These are phyloP conservation scores for Boletus coccyginus DNA, from an alignment of 768 basidiomycete species.

Conservation along the genomic window DNA sequence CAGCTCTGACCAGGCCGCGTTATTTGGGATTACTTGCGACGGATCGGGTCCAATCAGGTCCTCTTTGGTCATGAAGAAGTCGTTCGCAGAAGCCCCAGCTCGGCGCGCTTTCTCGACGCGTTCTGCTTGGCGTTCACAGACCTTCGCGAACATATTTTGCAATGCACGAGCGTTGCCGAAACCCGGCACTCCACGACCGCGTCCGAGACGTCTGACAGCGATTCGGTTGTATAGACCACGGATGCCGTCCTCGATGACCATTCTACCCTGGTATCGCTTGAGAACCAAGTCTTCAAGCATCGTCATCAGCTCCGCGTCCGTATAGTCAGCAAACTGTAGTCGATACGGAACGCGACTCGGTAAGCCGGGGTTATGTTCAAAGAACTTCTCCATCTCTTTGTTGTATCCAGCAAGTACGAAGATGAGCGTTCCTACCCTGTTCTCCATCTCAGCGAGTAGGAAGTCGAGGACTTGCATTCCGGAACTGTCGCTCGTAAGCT, in stretches of 20 bases:
- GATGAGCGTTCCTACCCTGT: slow-evolving; percentile 57
- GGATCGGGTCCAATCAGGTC: slow-evolving; percentile 70
- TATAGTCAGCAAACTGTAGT: slow-evolving; percentile 61
- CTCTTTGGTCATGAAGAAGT: slow-evolving; percentile 49
- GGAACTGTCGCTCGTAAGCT: slow-evolving; percentile 45
- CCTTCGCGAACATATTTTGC: slow-evolving; percentile 44
- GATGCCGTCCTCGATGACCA: slow-evolving; percentile 55
- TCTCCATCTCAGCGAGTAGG: slow-evolving; percentile 74
- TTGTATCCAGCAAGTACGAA: slow-evolving; percentile 72
- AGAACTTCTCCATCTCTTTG: slow-evolving; percentile 74
- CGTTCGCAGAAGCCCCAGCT: slow-evolving; percentile 40
- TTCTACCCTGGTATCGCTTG: slow-evolving; percentile 45
- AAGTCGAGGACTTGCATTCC: slow-evolving; percentile 66
- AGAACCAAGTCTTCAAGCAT: slow-evolving; percentile 52
- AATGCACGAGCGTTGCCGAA: slow-evolving; percentile 70
- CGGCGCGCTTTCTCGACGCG: slow-evolving; percentile 44
- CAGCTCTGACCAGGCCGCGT: slow-evolving; percentile 50
- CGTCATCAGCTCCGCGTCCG: slow-evolving; percentile 49
- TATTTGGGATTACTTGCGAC: slow-evolving; percentile 42
- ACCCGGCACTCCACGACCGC: slow-evolving; percentile 36
- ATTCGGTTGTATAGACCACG: slow-evolving; percentile 51
- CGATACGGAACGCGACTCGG: slow-evolving; percentile 63
- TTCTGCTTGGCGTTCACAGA: slow-evolving; percentile 52
- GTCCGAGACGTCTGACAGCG: slow-evolving; percentile 16
- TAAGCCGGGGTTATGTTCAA: slow-evolving; percentile 72